Evolutionary conservation across 306 rosid species (phyloP).

Genomic region (Quercus mongolica): DNA sequence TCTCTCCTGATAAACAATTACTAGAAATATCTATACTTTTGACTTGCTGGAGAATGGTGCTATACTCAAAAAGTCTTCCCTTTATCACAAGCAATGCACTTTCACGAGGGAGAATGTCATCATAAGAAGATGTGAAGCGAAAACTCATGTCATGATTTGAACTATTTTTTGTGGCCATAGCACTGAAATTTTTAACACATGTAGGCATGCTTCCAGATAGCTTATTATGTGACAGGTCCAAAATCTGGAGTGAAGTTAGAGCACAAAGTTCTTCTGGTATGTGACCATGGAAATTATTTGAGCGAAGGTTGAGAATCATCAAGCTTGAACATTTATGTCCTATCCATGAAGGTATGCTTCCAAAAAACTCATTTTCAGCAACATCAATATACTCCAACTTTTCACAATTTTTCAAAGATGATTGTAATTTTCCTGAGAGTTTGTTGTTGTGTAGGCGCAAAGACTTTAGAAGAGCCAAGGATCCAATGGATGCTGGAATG

Average conservation of each 20-base stretch:
- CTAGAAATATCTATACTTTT: conserved; percentile 11
- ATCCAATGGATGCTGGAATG: conserved; percentile 27
- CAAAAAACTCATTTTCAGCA: conserved; percentile 1
- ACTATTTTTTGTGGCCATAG: background rate
- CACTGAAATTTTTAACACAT: background rate
- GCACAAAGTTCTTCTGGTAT: conserved; percentile 6
- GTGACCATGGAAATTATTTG: conserved; percentile 6
- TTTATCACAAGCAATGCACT: background rate
- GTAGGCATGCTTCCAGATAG: conserved; percentile 14
- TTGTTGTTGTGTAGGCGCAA: conserved; percentile 19
- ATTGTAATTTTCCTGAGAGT: conserved; percentile 20
- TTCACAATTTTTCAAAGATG: background rate
- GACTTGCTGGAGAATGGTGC: background rate
- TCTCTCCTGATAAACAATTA: background rate
- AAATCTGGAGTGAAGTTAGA: conserved; percentile 8
- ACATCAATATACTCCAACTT: background rate
- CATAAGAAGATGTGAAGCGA: too few species aligned
- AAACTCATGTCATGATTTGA: too few species aligned
- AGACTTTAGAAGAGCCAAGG: background rate
- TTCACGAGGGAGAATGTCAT: too few species aligned
- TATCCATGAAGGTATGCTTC: conserved; percentile 22
- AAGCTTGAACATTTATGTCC: background rate
- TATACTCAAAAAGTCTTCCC: background rate
- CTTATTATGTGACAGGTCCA: conserved; percentile 15
- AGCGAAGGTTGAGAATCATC: conserved; percentile 11